Conservation (phyloP, 495 filamentous ascomycete genomes). For the Neurospora sp. region DNA sequence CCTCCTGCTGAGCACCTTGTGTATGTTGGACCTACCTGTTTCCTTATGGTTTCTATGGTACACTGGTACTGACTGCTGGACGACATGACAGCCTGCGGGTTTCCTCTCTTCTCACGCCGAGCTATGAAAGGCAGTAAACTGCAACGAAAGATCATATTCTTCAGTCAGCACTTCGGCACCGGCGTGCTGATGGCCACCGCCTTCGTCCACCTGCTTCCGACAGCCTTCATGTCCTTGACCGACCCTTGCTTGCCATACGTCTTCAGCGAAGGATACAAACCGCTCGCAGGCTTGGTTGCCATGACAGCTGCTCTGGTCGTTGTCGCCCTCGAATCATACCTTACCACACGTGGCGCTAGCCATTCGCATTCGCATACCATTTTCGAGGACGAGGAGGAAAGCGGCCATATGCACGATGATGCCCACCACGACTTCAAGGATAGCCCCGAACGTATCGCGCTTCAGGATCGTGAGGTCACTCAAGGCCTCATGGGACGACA, state of each 20-base stretch:
- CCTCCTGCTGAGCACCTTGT: slow-evolving; percentile 57
- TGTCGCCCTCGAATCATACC: slow-evolving; percentile 67
- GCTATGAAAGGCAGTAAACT: slow-evolving; percentile 30
- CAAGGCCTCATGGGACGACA: background rate
- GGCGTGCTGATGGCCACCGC: slow-evolving; percentile 83
- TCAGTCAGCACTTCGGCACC: slow-evolving; percentile 77
- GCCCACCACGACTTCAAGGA: background rate
- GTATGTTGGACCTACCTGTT: slow-evolving; percentile 31
- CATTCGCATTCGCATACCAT: slow-evolving; percentile 40
- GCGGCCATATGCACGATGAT: slow-evolving; percentile 17
- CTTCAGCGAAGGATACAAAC: slow-evolving; percentile 62
- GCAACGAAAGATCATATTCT: slow-evolving; percentile 49
- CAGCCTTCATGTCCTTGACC: slow-evolving; percentile 69
- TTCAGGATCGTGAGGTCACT: background rate
- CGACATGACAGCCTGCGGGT: slow-evolving; percentile 40
- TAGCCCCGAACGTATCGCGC: background rate
- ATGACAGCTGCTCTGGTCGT: slow-evolving; percentile 71
- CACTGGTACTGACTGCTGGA: slow-evolving; percentile 1
- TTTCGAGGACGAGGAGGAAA: slow-evolving; percentile 29
- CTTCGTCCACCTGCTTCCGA: slow-evolving; percentile 78
- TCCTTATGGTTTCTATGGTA: background rate
- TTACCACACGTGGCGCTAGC: slow-evolving; percentile 45
- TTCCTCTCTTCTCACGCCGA: slow-evolving; percentile 47
- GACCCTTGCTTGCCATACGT: slow-evolving; percentile 68
- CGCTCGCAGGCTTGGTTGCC: slow-evolving; percentile 68